Evolutionary conservation across 805 yeast species (phyloP), one percentile per base, ranked within the genome.

Genomic region (Candida nemodendra): DNA sequence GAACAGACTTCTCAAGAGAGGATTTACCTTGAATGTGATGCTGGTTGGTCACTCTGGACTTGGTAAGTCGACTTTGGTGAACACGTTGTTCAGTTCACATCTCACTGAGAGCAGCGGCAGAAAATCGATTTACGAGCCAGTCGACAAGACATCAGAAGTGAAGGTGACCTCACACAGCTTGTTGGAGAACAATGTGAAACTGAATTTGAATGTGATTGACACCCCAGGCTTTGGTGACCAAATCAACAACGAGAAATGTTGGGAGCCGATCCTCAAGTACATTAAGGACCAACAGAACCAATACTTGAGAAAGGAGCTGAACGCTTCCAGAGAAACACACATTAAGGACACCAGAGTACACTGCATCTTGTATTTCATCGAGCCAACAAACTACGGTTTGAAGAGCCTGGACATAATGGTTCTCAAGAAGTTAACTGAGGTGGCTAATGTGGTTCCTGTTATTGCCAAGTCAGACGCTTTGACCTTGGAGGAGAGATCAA

Each of bases 191-290:
- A 85, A 84, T 48, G 98, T 93, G 40, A 79, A 81, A 45, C 77
- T 93, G 60, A 83, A 83, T 54, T 69, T 93, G 47, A 90, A 88
- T 54, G 80, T 93, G 39, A 86, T 93, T 58, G 99, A 93, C 61
- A 93, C 99, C 3, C 98, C 98, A 15, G 98, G 98, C 12, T 93
- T 88, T 70, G 98, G 96, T 27, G 99, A 93, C 71, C 96, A 86
- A 66, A 84, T 93, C 50, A 86, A 89, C 68, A 90, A 90, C 65
- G 95, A 86, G 55, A 85, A 84, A 65, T 89, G 95, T 65, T 91
- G 97, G 96, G 98, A 90, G 54, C 96, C 96, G 36, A 81, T 90
- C 46, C 82, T 90, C 48, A 88, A 87, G 65, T 90, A 89, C 66
- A 87, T 90, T 61, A 90, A 90, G 67, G 97, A 90, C 65, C 97